phyloP scores from a whole-genome alignment of 345 rosid species.

The Hypericum perforatum region DNA sequence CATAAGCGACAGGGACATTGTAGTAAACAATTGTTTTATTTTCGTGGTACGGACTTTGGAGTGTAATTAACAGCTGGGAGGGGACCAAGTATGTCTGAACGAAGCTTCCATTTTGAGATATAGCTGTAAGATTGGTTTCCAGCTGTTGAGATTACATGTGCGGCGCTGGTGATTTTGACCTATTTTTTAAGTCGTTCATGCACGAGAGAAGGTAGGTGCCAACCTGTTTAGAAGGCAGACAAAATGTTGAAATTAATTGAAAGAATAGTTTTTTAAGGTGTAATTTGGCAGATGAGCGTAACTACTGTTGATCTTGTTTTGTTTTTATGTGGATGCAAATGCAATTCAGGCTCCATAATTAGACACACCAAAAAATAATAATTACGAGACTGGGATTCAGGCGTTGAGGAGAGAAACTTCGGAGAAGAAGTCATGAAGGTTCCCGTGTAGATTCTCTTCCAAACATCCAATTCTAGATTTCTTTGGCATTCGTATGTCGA shows the following conservation, averaged over 20 bases:
- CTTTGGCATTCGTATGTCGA: too few relatives aligned
- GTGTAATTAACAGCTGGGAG: constrained; percentile 27
- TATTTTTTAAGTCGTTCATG: constrained; percentile 16
- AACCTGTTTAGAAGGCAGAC: constrained; percentile 18
- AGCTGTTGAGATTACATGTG: constrained; percentile 9
- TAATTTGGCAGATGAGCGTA: background rate
- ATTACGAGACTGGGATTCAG: too few relatives aligned
- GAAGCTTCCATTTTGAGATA: constrained; percentile 22
- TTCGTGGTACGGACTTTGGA: constrained; percentile 34
- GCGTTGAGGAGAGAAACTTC: too few relatives aligned
- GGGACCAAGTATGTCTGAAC: constrained; percentile 5
- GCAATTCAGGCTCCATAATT: too few relatives aligned
- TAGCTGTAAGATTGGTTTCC: background rate
- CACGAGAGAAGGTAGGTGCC: constrained; percentile 19
- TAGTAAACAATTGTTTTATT: constrained; percentile 18
- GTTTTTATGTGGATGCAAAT: too few relatives aligned
- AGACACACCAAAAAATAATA: too few relatives aligned
- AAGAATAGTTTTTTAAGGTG: background rate
- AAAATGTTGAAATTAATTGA: constrained; percentile 2
- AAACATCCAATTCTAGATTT: too few relatives aligned
- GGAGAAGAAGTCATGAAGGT: too few relatives aligned
- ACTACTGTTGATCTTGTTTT: too few relatives aligned
- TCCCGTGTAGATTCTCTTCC: too few relatives aligned
- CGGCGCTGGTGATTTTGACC: constrained; percentile 10
- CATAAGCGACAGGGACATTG: constrained; percentile 28